Conservation (phyloP, 768 basidiomycete genomes). For the Leccinum variicolor region DNA sequence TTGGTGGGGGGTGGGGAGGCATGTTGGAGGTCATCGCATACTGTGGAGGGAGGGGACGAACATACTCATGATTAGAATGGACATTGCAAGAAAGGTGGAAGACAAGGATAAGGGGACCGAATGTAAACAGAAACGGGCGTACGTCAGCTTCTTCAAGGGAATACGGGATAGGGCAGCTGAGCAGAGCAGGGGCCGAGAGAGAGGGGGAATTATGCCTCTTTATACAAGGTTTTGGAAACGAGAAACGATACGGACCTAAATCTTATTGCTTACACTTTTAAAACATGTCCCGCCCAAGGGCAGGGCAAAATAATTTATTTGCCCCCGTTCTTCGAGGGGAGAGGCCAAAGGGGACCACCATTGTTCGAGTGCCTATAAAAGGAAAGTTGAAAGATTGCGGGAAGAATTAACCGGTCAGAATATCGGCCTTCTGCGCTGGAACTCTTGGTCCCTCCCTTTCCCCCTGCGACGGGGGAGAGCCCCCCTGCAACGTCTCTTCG, state of each 20-base stretch:
- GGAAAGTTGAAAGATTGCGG: slow-evolving; percentile 33
- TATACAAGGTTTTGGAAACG: slow-evolving; percentile 34
- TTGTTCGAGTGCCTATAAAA: slow-evolving; percentile 30
- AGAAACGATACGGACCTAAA: slow-evolving; percentile 9
- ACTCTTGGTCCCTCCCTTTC: slow-evolving; percentile 14
- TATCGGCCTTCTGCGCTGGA: slow-evolving; percentile 35
- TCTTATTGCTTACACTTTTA: slow-evolving; percentile 29
- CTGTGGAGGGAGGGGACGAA: slow-evolving; percentile 23
- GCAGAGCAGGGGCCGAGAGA: slow-evolving; percentile 30
- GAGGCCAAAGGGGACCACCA: slow-evolving; percentile 21
- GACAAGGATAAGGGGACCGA: slow-evolving; percentile 19
- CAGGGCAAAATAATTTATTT: slow-evolving; percentile 3
- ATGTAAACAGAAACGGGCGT: slow-evolving; percentile 33
- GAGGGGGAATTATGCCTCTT: slow-evolving; percentile 19
- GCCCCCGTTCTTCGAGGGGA: slow-evolving; percentile 14
- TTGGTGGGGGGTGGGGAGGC: slow-evolving; percentile 22
- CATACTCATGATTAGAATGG: slow-evolving; percentile 31
- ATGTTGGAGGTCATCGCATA: slow-evolving; percentile 36
- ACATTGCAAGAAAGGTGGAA: neutral
- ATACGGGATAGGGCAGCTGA: slow-evolving; percentile 22
- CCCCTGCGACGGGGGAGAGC: slow-evolving; percentile 24
- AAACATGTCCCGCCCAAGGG: slow-evolving; percentile 25
- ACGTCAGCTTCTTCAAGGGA: slow-evolving; percentile 32
- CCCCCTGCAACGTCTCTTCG: slow-evolving; percentile 18
- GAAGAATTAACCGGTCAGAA: slow-evolving; percentile 26